Conservation (phyloP, 2,329 filamentous ascomycete genomes). For the Fusarium sp. region DNA sequence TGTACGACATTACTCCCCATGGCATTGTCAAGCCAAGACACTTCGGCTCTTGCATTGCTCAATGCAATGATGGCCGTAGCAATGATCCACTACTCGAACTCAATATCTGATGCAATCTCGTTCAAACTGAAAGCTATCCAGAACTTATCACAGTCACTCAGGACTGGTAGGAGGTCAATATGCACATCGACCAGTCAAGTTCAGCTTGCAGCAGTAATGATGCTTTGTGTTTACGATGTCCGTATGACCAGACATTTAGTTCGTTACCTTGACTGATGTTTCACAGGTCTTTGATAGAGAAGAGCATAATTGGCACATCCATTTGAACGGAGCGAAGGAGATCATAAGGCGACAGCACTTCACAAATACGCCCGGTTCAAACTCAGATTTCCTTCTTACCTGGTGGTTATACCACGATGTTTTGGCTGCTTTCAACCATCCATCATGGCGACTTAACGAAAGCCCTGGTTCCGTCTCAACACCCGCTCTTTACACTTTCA, state of each 20-base stretch:
- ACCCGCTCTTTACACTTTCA: background rate
- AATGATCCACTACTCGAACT: background rate
- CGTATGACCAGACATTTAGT: rapidly evolving
- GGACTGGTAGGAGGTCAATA: background rate
- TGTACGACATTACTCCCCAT: background rate
- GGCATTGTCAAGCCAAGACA: background rate
- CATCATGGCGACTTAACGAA: background rate
- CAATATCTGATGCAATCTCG: background rate
- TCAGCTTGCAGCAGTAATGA: background rate
- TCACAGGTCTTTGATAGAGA: background rate
- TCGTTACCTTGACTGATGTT: background rate
- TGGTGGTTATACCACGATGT: background rate
- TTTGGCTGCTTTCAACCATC: background rate
- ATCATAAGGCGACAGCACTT: background rate
- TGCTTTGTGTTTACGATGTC: background rate
- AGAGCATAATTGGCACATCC: background rate
- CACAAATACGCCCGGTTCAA: rapidly evolving
- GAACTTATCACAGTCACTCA: background rate
- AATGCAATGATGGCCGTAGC: background rate
- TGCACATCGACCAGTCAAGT: background rate
- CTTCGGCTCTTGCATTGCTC: background rate
- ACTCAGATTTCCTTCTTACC: background rate
- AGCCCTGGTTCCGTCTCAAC: too few species aligned
- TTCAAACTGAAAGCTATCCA: background rate
- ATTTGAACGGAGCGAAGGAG: background rate